phyloP scores from a whole-genome alignment of 352 stramenopile genomes.

The Phytopythium cucurbitacearum region DNA sequence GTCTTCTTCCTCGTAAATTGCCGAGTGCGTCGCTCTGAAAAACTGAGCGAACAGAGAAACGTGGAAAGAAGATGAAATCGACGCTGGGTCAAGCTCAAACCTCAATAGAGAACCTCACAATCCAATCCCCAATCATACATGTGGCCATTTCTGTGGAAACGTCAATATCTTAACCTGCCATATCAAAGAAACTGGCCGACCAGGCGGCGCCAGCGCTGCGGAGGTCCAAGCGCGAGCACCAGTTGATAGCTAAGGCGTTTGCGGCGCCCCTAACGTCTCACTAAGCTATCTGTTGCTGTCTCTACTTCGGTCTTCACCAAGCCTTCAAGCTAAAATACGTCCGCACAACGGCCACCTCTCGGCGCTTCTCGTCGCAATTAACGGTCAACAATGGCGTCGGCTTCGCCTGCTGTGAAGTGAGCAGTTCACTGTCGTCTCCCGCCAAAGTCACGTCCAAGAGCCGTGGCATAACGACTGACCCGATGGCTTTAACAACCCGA shows the following conservation, averaged over 20 bases:
- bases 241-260: slow-evolving; percentile 12
- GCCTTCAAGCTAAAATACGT: not conserved
- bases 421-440: slow-evolving; percentile 7
- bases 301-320: not conserved
- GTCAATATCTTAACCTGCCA: not conserved
- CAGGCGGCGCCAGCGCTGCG: slow-evolving; percentile 11
- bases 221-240: slow-evolving; percentile 32
- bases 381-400: no score
- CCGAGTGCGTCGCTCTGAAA: no score
- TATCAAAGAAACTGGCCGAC: slow-evolving; percentile 1
- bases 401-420: slow-evolving; percentile 2
- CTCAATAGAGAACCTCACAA: no score
- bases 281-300: not conserved
- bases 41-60: no score
- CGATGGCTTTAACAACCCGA: slow-evolving; percentile 1
- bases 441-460: slow-evolving; percentile 4
- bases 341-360: slow-evolving; percentile 5
- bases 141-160: no score
- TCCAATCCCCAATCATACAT: no score
- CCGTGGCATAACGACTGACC: not conserved
- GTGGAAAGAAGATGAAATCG: no score
- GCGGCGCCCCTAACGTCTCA: slow-evolving; percentile 23
- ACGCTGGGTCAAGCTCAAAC: no score
- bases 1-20: no score
- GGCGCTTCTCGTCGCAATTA: slow-evolving; percentile 1